Percentiles rank a stretch among this genome's conserved stretches.
phyloP scores from a whole-genome alignment of 306 rosid species.

The Vigna unguiculata region DNA sequence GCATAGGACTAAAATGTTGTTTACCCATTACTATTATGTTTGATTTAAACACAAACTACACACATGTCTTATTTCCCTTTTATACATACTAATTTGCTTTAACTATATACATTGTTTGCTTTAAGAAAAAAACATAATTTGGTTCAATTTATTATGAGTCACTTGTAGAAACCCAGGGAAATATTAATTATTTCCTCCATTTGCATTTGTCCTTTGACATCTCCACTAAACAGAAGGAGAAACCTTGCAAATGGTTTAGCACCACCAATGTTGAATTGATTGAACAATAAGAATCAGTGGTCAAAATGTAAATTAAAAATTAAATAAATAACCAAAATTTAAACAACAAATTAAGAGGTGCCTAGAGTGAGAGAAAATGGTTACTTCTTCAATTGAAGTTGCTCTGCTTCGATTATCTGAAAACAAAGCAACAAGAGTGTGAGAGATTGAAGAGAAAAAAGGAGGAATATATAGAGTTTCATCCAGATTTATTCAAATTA shows the following conservation, averaged over 20 bases:
- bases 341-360: neutral
- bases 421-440: neutral
- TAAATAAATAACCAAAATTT: slow-evolving; percentile 22
- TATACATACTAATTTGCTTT: neutral
- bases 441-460: neutral
- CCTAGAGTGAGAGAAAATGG: slow-evolving; percentile 18
- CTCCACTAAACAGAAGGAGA: neutral
- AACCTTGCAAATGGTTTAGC: neutral
- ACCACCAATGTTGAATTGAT: neutral
- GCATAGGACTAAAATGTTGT: too few species aligned
- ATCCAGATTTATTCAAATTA: too few species aligned
- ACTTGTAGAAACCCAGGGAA: neutral
- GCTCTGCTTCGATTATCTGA: slow-evolving; percentile 86
- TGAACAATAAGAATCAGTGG: neutral
- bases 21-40: neutral
- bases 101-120: neutral
- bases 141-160: neutral
- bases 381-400: slow-evolving; percentile 78
- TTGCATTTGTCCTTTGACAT: neutral
- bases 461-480: neutral
- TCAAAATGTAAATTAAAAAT: slow-evolving; percentile 4
- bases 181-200: neutral
- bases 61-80: neutral
- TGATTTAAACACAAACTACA: neutral
- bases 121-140: neutral